These are phyloP conservation scores for Sphagnum contortum DNA, from an alignment of 225 moss, liverwort and hornwort species.

Conservation along the genomic window DNA sequence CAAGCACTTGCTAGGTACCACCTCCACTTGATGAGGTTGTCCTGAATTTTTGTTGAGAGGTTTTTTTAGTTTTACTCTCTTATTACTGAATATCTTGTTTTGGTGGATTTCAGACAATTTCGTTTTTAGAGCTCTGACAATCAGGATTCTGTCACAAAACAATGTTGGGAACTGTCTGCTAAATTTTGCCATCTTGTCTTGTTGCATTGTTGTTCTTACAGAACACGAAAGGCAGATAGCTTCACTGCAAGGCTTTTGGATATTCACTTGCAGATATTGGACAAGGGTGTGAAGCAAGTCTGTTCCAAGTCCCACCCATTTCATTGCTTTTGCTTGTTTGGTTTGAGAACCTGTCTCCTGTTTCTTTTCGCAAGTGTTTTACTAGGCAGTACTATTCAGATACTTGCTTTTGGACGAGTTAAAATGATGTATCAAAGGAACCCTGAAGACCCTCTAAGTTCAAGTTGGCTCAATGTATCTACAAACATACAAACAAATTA, in stretches of 20 bases:
- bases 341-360: no score
- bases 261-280: constrained; percentile 48
- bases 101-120: background rate
- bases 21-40: background rate
- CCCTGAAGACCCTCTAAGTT: no score
- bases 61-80: background rate
- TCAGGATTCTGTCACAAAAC: background rate
- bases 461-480: no score
- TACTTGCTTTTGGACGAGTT: no score
- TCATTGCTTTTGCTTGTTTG: no score
- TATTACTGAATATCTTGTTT: background rate
- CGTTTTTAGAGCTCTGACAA: background rate
- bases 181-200: background rate
- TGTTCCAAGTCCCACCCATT: background rate
- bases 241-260: constrained; percentile 69
- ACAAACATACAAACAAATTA: no score
- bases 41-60: no score
- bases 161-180: background rate
- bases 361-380: no score
- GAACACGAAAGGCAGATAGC: constrained; percentile 67
- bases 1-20: constrained; percentile 48
- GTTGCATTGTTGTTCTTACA: constrained; percentile 4
- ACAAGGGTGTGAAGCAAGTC: constrained; percentile 60
- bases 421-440: no score
- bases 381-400: no score